A percentile compares a stretch with the other conserved stretches of the same genome.
These are phyloP conservation scores for Aquilaria malaccensis DNA, from an alignment of 345 rosid species.

Conservation along the genomic window DNA sequence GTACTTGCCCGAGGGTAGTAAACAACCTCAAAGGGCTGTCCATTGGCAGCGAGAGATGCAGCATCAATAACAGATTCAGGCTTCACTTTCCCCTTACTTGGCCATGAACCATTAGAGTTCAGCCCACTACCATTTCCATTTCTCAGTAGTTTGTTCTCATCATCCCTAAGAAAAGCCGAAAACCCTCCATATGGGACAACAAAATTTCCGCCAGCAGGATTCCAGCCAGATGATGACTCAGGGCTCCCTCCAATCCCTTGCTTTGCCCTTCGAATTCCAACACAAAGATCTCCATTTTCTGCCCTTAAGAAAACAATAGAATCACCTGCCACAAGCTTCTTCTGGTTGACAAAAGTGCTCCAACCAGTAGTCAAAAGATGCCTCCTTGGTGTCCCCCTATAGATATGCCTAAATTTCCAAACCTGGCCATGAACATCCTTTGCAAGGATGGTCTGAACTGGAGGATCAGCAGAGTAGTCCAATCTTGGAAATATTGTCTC, in stretches of 20 bases:
- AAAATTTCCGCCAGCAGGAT: conserved; percentile 32
- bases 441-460: conserved; percentile 68
- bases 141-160: conserved; percentile 33
- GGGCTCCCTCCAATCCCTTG: conserved; percentile 46
- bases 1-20: conserved; percentile 64
- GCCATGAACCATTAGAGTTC: conserved; percentile 20
- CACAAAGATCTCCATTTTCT: conserved; percentile 66
- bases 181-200: conserved; percentile 41
- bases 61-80: conserved; percentile 56
- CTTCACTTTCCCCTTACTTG: conserved; percentile 38
- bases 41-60: conserved; percentile 42
- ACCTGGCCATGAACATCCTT: conserved; percentile 68
- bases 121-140: conserved; percentile 30
- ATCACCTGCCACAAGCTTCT: conserved; percentile 76
- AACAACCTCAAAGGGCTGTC: conserved; percentile 57
- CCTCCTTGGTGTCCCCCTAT: conserved; percentile 71
- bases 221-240: conserved; percentile 59
- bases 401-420: conserved; percentile 82
- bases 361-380: conserved; percentile 81
- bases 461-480: conserved; percentile 68
- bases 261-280: conserved; percentile 66
- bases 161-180: conserved; percentile 47
- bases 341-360: conserved; percentile 74
- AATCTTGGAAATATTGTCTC: conserved; percentile 70
- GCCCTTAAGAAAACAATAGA: conserved; percentile 69